phyloP scores from a whole-genome alignment of 352 stramenopile genomes.

The Thalassiosira livingstoniorum region DNA sequence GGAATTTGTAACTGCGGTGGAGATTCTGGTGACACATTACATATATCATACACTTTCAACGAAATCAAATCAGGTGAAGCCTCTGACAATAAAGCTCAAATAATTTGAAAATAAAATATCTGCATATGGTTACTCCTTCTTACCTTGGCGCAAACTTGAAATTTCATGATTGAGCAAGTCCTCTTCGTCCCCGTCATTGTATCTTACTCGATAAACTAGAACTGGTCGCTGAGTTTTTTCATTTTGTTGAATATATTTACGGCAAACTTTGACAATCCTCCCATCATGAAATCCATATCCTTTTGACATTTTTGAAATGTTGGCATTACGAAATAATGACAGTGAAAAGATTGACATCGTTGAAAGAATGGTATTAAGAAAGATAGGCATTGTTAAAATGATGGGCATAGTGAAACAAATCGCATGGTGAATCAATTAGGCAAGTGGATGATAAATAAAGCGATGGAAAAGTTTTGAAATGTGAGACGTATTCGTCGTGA shows the following conservation, averaged over 20 bases:
- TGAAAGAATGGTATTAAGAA: too few species aligned
- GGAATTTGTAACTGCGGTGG: constrained; percentile 39
- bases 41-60: constrained; percentile 36
- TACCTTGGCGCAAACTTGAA: constrained; percentile 49
- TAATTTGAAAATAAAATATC: too few species aligned
- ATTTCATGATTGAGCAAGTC: constrained; percentile 63
- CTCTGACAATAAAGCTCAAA: too few species aligned
- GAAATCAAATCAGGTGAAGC: not conserved
- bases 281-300: constrained; percentile 65
- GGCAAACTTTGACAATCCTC: constrained; percentile 51
- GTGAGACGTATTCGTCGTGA: too few species aligned
- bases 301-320: not conserved
- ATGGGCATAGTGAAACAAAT: too few species aligned
- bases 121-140: not conserved
- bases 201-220: constrained; percentile 53
- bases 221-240: constrained; percentile 35
- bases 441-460: too few species aligned
- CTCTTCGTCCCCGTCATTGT: constrained; percentile 65
- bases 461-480: too few species aligned
- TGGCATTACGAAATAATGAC: too few species aligned
- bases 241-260: constrained; percentile 28
- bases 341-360: too few species aligned
- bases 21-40: constrained; percentile 35
- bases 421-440: too few species aligned
- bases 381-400: too few species aligned